These are phyloP conservation scores for Boechera divaricarpa DNA, from an alignment of 345 rosid species.

Conservation along the genomic window DNA sequence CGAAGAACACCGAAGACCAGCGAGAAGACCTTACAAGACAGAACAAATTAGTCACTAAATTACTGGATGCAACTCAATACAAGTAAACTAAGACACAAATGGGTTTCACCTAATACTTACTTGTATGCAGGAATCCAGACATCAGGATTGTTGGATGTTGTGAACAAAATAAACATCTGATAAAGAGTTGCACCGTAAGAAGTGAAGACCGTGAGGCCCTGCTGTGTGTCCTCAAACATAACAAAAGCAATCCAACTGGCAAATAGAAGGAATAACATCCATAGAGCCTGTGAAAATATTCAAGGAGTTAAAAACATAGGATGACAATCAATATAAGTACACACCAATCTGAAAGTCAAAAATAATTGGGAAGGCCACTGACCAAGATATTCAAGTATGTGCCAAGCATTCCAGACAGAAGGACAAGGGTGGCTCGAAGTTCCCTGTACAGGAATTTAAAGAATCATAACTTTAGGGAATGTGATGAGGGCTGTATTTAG, in stretches of 20 bases:
- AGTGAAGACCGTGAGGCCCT: slow-evolving; percentile 71
- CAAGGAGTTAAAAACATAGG: slow-evolving; percentile 27
- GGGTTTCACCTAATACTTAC: slow-evolving; percentile 60
- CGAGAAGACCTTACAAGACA: slow-evolving; percentile 75
- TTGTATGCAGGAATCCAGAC: slow-evolving; percentile 98
- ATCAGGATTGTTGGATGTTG: slow-evolving; percentile 98
- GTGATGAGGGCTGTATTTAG: background rate
- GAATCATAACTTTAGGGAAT: slow-evolving; percentile 14
- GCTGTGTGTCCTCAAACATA: slow-evolving; percentile 93
- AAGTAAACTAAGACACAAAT: slow-evolving; percentile 12
- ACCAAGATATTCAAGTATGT: slow-evolving; percentile 91
- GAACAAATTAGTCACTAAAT: slow-evolving; percentile 28
- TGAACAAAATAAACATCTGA: slow-evolving; percentile 87
- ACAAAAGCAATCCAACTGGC: slow-evolving; percentile 96
- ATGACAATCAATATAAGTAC: slow-evolving; percentile 22
- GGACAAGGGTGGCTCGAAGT: slow-evolving; percentile 61
- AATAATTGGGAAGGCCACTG: slow-evolving; percentile 47
- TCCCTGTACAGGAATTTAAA: slow-evolving; percentile 56
- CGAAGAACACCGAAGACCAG: slow-evolving; percentile 80
- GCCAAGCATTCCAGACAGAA: slow-evolving; percentile 89
- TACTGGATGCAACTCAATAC: slow-evolving; percentile 28
- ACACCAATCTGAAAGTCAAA: slow-evolving; percentile 19
- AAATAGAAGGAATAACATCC: slow-evolving; percentile 85
- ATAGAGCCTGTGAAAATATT: slow-evolving; percentile 72
- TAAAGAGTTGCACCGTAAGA: slow-evolving; percentile 85